Evolutionary conservation across 129 eudicot species (phyloP).

Genomic region (Saussurea involucrata): DNA sequence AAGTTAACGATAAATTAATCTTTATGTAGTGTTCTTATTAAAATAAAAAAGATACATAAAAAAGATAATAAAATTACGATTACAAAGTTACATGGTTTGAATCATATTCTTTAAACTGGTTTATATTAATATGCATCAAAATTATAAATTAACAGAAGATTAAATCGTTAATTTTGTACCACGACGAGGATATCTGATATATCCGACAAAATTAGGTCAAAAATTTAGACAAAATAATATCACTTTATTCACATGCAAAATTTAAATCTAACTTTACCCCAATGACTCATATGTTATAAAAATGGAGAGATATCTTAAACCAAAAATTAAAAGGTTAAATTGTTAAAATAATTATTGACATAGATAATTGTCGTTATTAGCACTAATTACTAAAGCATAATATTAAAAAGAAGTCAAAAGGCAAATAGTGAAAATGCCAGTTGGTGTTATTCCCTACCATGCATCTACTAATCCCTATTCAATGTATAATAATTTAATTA

Average conservation of each 20-base stretch:
- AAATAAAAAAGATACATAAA: too few relatives aligned
- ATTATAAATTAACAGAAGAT: too few relatives aligned
- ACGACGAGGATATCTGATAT: too few relatives aligned
- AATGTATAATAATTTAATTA: background rate
- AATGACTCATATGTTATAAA: background rate
- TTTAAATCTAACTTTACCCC: background rate
- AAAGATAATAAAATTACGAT: too few relatives aligned
- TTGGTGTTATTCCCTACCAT: constrained; percentile 34
- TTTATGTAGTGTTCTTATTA: too few relatives aligned
- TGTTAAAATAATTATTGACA: background rate
- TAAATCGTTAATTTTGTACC: too few relatives aligned
- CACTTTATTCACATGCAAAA: background rate
- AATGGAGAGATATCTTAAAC: background rate
- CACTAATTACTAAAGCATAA: background rate
- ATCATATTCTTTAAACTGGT: too few relatives aligned
- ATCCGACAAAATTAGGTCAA: too few relatives aligned
- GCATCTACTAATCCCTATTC: constrained; percentile 28
- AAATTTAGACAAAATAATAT: too few relatives aligned
- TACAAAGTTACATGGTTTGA: too few relatives aligned
- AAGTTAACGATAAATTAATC: too few relatives aligned
- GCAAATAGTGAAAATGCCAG: constrained; percentile 29
- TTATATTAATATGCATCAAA: too few relatives aligned
- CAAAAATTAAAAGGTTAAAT: background rate
- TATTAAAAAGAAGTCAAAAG: constrained; percentile 22
- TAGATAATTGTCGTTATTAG: constrained; percentile 12